phyloP scores from a whole-genome alignment of 2,329 filamentous ascomycete genomes.

The Colletotrichum aenigma region DNA sequence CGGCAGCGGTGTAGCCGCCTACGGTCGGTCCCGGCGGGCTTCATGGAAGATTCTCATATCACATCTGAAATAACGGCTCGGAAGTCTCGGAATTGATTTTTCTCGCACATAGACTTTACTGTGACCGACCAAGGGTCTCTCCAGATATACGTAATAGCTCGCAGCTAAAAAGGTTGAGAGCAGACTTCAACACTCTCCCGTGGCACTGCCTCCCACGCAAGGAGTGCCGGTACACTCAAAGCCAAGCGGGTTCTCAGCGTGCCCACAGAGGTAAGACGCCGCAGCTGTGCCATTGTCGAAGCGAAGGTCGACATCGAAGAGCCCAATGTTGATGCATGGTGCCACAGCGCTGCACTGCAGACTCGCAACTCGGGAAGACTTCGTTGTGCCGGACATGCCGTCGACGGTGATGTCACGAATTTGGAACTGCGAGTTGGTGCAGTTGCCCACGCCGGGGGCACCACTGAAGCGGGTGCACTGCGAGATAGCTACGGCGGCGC shows the following conservation, averaged over 20 bases:
- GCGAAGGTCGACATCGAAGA: not conserved
- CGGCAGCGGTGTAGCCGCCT: not conserved
- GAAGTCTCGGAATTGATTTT: not conserved
- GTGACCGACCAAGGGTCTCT: not conserved
- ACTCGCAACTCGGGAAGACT: not conserved
- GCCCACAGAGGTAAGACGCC: not conserved
- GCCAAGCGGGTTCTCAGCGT: not conserved
- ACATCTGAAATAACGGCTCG: not conserved
- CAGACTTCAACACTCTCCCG: not conserved
- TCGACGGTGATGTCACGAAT: slow-evolving; percentile 27
- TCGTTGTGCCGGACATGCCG: not conserved
- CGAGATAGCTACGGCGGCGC: slow-evolving; percentile 31
- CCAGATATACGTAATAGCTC: not conserved
- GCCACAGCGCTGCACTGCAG: slow-evolving; percentile 7
- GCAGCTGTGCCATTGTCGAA: not conserved
- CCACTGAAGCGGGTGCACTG: slow-evolving; percentile 33
- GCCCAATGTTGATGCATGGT: not conserved
- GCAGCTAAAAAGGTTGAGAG: not conserved
- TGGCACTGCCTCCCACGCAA: not conserved
- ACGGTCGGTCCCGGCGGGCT: not conserved
- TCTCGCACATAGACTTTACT: not conserved
- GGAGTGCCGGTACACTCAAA: slow-evolving; percentile 1
- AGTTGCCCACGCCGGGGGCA: slow-evolving; percentile 34
- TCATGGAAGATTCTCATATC: not conserved
- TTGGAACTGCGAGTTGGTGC: slow-evolving; percentile 35